These are phyloP conservation scores for Nepenthes mirabilis DNA, from an alignment of 148 eudicot species.

Conservation along the genomic window DNA sequence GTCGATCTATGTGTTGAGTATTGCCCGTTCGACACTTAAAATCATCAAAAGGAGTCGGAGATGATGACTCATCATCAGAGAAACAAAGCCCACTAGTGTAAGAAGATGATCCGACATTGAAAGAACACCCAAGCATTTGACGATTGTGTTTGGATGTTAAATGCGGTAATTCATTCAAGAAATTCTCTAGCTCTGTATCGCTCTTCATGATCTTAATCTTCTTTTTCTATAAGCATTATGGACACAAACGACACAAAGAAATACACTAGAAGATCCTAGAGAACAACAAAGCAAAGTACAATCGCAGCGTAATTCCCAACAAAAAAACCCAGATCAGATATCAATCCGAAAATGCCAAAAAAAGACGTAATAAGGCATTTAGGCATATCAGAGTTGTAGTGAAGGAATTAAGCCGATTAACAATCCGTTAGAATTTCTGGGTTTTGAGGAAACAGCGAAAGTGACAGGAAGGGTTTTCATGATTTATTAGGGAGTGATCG, in stretches of 20 bases:
- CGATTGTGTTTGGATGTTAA: too few species aligned
- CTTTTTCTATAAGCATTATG: too few species aligned
- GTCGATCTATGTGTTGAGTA: slow-evolving; percentile 19
- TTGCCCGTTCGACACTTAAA: slow-evolving; percentile 11
- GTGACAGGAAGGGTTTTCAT: slow-evolving; percentile 3
- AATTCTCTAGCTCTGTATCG: too few species aligned
- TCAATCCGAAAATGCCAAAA: slow-evolving; percentile 7
- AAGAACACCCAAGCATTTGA: background rate
- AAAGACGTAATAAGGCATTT: background rate
- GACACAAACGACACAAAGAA: background rate
- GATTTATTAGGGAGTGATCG: slow-evolving; percentile 16
- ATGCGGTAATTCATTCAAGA: too few species aligned
- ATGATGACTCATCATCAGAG: slow-evolving; percentile 24
- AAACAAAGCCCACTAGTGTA: slow-evolving; percentile 8
- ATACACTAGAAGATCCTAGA: too few species aligned
- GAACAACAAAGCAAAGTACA: background rate
- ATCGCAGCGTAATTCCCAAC: background rate
- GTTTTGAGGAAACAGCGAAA: too few species aligned
- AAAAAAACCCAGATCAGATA: slow-evolving; percentile 25
- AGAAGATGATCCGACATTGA: slow-evolving; percentile 8
- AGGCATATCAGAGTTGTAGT: too few species aligned
- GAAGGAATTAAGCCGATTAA: too few species aligned
- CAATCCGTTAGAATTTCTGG: too few species aligned
- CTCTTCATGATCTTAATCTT: too few species aligned
- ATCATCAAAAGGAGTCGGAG: slow-evolving; percentile 17